These are phyloP conservation scores for Agrocybe praecox DNA, from an alignment of 768 basidiomycete genomes.

Conservation along the genomic window DNA sequence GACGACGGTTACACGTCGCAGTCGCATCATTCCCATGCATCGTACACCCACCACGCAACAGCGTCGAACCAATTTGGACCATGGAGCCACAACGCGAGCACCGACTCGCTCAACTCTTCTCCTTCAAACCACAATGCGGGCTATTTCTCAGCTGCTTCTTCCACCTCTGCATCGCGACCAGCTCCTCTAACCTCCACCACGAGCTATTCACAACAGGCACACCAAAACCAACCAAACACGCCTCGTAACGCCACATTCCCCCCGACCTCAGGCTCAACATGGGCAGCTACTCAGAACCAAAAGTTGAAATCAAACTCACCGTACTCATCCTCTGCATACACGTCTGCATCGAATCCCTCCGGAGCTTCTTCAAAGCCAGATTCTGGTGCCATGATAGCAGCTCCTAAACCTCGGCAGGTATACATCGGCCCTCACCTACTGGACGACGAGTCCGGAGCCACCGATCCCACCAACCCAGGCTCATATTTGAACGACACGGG, in stretches of 20 bases:
- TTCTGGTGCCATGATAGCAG: constrained; percentile 17
- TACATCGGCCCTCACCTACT: constrained; percentile 38
- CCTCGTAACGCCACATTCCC: neutral
- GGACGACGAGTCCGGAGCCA: constrained; percentile 21
- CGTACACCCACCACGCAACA: neutral
- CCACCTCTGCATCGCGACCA: neutral
- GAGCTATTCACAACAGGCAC: neutral
- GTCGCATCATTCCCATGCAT: neutral
- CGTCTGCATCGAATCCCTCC: neutral
- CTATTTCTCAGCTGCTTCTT: neutral
- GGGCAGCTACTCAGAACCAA: constrained; percentile 6
- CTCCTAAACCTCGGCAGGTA: constrained; percentile 24
- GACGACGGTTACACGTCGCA: constrained; percentile 7
- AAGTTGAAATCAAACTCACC: neutral
- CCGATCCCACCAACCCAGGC: neutral
- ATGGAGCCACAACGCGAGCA: constrained; percentile 10
- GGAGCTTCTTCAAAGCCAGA: neutral
- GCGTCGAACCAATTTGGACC: neutral
- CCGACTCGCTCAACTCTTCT: constrained; percentile 18
- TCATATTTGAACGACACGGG: neutral
- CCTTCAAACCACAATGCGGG: constrained; percentile 17
- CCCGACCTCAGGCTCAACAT: neutral
- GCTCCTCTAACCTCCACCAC: neutral
- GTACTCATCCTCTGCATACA: neutral
- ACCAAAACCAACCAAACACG: constrained; percentile 6